These are phyloP conservation scores for Fistulifera pelliculosa DNA, from an alignment of 108 stramenopile species.

Conservation along the genomic window DNA sequence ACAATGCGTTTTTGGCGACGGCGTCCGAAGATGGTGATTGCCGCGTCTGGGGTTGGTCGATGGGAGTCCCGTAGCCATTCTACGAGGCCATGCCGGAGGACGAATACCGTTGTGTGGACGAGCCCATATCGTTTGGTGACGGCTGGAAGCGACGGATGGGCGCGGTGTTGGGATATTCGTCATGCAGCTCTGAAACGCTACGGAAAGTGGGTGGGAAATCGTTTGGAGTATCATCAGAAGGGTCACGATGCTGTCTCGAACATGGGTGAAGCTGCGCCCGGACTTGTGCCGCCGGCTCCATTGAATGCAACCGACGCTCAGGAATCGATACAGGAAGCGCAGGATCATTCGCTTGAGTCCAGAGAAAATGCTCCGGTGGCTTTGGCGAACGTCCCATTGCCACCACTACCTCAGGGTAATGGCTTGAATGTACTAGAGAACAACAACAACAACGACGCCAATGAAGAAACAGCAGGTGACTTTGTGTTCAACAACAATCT, in stretches of 20 bases:
- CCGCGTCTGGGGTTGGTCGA: constrained; percentile 85
- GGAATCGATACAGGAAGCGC: constrained; percentile 1
- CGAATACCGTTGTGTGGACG: constrained; percentile 80
- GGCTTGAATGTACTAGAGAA: constrained; percentile 2
- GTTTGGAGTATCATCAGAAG: constrained; percentile 39
- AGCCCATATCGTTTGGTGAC: constrained; percentile 71
- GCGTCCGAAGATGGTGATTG: constrained; percentile 77
- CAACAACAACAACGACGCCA: constrained; percentile 13
- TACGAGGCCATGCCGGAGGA: constrained; percentile 74
- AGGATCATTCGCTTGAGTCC: constrained; percentile 21
- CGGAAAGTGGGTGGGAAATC: constrained; percentile 36
- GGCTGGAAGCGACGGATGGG: constrained; percentile 65
- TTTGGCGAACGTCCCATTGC: constrained; percentile 14
- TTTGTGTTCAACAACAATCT: constrained; percentile 63
- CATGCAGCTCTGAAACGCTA: constrained; percentile 67
- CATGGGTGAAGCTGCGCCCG: constrained; percentile 4
- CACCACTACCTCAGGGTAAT: constrained; percentile 22
- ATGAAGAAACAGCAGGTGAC: constrained; percentile 35
- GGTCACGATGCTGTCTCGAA: background rate
- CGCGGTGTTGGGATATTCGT: constrained; percentile 76
- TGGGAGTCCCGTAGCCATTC: constrained; percentile 78
- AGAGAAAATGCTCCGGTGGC: constrained; percentile 15
- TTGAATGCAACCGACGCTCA: background rate
- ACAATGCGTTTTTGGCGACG: constrained; percentile 88
- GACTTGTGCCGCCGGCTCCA: background rate